Percentiles rank a stretch among this genome's conserved stretches.
Conservation (phyloP, 2,329 filamentous ascomycete species). For the Pestalotiopsis fici region DNA sequence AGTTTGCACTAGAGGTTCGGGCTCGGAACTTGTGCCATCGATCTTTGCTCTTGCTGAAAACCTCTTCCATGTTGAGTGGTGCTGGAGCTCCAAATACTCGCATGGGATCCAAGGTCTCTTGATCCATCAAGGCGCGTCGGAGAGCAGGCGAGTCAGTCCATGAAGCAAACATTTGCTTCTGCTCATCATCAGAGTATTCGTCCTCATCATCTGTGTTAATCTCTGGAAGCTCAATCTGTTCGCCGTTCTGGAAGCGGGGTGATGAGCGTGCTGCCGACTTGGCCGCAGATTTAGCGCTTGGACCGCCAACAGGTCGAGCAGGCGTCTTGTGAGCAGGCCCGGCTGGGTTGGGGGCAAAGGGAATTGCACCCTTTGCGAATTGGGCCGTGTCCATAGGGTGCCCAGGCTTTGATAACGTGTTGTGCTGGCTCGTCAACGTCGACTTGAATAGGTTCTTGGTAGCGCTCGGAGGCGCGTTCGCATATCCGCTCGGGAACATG, state of each 20-base stretch:
- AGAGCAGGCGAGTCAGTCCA: constrained; percentile 92
- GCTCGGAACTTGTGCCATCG: constrained; percentile 85
- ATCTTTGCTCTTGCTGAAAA: constrained; percentile 88
- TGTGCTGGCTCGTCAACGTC: constrained; percentile 67
- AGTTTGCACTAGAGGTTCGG: constrained; percentile 92
- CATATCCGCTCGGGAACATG: constrained; percentile 62
- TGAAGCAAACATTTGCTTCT: constrained; percentile 65
- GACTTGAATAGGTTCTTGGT: constrained; percentile 65
- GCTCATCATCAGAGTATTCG: constrained; percentile 66
- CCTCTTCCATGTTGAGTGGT: constrained; percentile 92
- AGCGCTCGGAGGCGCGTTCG: constrained; percentile 54
- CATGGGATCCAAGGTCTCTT: constrained; percentile 84
- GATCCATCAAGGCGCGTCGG: constrained; percentile 71
- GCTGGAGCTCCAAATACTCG: constrained; percentile 86
- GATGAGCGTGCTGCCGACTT: constrained; percentile 70
- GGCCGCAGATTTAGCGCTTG: constrained; percentile 53
- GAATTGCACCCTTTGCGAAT: constrained; percentile 84
- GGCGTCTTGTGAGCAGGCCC: constrained; percentile 69
- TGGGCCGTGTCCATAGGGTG: constrained; percentile 85
- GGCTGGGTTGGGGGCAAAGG: constrained; percentile 73
- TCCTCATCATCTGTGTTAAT: constrained; percentile 95
- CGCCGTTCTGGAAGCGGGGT: constrained; percentile 84
- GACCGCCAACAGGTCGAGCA: constrained; percentile 51
- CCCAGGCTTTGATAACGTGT: constrained; percentile 60
- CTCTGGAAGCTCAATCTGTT: constrained; percentile 88